These are phyloP conservation scores for Colletotrichum musae DNA, from an alignment of 2,329 filamentous ascomycete species.

Conservation along the genomic window DNA sequence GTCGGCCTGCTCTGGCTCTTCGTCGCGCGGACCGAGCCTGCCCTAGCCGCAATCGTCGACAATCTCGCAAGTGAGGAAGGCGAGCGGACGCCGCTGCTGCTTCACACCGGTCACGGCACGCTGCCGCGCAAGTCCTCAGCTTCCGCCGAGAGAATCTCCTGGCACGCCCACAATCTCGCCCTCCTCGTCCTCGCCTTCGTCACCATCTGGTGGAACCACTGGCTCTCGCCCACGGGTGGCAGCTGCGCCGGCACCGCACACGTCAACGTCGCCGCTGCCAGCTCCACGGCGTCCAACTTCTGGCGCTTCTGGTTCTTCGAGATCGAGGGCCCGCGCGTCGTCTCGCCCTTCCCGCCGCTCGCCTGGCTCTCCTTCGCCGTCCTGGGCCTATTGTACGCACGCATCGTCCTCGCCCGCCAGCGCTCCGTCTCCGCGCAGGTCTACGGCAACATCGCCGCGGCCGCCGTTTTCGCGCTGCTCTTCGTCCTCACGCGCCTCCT, in stretches of 20 bases:
- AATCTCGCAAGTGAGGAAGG: constrained; percentile 37
- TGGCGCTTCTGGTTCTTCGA: constrained; percentile 59
- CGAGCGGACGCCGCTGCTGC: constrained; percentile 51
- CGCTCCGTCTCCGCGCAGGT: constrained; percentile 48
- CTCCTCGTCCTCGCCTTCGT: constrained; percentile 52
- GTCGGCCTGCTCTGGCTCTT: constrained; percentile 58
- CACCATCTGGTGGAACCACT: constrained; percentile 63
- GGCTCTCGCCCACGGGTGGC: constrained; percentile 58
- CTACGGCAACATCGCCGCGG: constrained; percentile 48
- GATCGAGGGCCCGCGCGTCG: constrained; percentile 47
- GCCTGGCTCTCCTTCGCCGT: constrained; percentile 64
- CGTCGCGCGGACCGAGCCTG: constrained; percentile 52
- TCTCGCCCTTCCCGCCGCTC: constrained; percentile 60
- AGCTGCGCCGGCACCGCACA: constrained; percentile 48
- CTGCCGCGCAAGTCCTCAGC: constrained; percentile 9
- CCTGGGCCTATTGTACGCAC: constrained; percentile 59
- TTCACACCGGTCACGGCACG: constrained; percentile 8
- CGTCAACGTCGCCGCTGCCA: background rate
- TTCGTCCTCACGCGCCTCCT: constrained; percentile 59
- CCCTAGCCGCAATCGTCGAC: constrained; percentile 48
- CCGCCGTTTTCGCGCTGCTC: constrained; percentile 50
- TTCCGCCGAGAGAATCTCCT: constrained; percentile 49
- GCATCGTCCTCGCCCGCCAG: constrained; percentile 52
- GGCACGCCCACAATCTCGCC: constrained; percentile 57
- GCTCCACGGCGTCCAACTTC: constrained; percentile 45